Conservation (phyloP, 306 rosid species). For the Hippophae gyantsensis region DNA sequence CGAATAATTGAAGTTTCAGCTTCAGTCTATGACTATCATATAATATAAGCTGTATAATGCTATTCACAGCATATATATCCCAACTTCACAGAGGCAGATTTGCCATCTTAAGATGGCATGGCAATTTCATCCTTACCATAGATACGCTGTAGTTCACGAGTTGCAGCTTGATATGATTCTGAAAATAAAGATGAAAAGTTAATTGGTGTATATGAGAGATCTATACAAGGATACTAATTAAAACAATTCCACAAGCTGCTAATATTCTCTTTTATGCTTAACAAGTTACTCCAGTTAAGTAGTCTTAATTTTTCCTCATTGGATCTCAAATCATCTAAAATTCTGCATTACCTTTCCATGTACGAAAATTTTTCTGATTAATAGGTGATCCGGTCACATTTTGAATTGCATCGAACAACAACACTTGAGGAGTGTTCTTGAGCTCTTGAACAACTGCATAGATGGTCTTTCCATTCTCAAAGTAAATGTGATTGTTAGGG, state of each 20-base stretch:
- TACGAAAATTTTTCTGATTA: constrained; percentile 70
- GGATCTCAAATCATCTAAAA: constrained; percentile 11
- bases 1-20: constrained; percentile 21
- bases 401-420: constrained; percentile 77
- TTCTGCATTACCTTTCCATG: constrained; percentile 63
- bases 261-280: too few relatives aligned
- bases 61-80: too few relatives aligned
- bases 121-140: constrained; percentile 72
- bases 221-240: too few relatives aligned
- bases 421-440: constrained; percentile 71
- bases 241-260: too few relatives aligned
- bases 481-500: constrained; percentile 91
- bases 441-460: constrained; percentile 93
- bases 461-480: constrained; percentile 86
- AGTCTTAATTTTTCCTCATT: too few relatives aligned
- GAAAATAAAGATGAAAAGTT: too few relatives aligned
- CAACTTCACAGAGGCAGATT: constrained; percentile 10
- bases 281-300: too few relatives aligned
- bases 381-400: constrained; percentile 62
- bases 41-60: too few relatives aligned
- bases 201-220: too few relatives aligned
- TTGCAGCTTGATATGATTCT: constrained; percentile 32
- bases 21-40: too few relatives aligned
- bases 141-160: constrained; percentile 93
- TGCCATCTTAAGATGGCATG: constrained; percentile 46